Base-by-base conservation (phyloP, 495 filamentous ascomycete genomes). In the Podospora conica region DNA sequence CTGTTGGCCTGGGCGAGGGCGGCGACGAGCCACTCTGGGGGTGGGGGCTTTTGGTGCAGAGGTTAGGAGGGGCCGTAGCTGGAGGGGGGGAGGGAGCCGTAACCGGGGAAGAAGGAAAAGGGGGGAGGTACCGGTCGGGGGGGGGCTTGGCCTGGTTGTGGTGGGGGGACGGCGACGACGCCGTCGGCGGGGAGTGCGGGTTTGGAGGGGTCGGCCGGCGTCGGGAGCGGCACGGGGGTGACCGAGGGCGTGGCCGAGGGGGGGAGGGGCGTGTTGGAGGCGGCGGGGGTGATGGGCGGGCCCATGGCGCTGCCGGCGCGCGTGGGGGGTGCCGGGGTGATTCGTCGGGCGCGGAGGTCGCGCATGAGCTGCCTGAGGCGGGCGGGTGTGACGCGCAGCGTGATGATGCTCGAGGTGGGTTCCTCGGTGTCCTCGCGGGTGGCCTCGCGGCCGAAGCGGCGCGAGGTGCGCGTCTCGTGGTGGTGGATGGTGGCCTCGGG, bases 401-500 rank as follows among this genome's bases (percentile, higher is more conserved):
- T 92, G 56, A 98, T 83, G 9, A 93, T 79, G 65, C 90, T 74
- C 40, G 84, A 85, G 9, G 81, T 72, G 59, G 87, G 87, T 63
- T 91, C 88, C 57, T 86, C 78, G 61, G 87, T 93, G 65, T 92
- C 90, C 75, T 93, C 92, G 65, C 89, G 83, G 53, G 79, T 78
- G 29, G 77, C 67, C 69, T 85, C 86, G 61, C 82, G 81, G 33
- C 81, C 83, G 68, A 78, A 80, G 70, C 88, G 83, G 63, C 89
- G 80, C 23, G 85, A 81, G 27, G 84, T 89, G 68, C 89, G 79
- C 1, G 88, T 88, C 72, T 93, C 92, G 70, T 89, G 86, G 69
- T 91, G 88, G 75, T 91, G 86, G 24, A 88, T 76, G 65, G 79
- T 79, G 27, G 85, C 79, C 75, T 98, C 95, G 1, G 96, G 95